Evolutionary conservation across 148 eudicot genomes (phyloP).

Genomic region (Arbutus unedo): DNA sequence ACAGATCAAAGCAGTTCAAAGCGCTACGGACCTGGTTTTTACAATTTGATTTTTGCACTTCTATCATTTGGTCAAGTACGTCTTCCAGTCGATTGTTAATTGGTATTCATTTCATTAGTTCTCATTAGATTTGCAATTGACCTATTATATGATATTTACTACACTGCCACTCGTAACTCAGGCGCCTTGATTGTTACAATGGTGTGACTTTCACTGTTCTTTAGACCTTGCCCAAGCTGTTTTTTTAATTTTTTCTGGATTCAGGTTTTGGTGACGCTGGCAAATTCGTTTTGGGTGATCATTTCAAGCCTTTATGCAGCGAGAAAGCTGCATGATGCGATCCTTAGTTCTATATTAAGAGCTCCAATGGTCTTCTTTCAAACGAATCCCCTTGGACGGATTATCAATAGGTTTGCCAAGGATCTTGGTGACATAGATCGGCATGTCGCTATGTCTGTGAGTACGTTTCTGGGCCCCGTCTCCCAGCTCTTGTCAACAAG

Average conservation of each 20-base stretch:
- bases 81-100: constrained; percentile 9
- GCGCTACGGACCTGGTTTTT: constrained; percentile 50
- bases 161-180: too few relatives aligned
- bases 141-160: neutral
- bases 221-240: neutral
- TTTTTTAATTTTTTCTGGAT: constrained; percentile 15
- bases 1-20: constrained; percentile 62
- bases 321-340: constrained; percentile 75
- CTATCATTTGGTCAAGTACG: constrained; percentile 83
- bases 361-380: constrained; percentile 99
- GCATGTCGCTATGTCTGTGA: constrained; percentile 68
- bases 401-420: constrained; percentile 94
- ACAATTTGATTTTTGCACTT: constrained; percentile 67
- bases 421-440: constrained; percentile 92
- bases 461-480: constrained; percentile 75
- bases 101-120: neutral
- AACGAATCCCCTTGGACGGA: constrained; percentile 91
- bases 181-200: too few relatives aligned
- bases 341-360: constrained; percentile 79
- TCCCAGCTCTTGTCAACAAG: constrained; percentile 87
- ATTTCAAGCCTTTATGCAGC: constrained; percentile 92
- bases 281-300: constrained; percentile 89
- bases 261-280: constrained; percentile 74
- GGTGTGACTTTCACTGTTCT: neutral
- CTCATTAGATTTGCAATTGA: neutral